Conservation (phyloP, 495 filamentous ascomycete species). For the Copromyces sp. region DNA sequence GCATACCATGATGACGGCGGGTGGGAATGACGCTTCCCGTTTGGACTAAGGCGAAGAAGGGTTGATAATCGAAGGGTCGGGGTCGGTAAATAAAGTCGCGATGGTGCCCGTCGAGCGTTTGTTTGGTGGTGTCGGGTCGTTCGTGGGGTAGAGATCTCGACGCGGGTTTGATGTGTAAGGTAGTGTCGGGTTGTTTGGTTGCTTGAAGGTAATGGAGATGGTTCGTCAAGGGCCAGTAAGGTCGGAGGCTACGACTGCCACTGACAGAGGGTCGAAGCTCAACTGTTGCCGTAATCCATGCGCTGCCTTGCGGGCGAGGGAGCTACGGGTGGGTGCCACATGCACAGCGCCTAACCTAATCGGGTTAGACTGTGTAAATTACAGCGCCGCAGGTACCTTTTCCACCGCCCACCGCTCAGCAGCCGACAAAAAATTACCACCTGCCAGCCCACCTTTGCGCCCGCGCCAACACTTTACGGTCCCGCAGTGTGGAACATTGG, state of each 20-base stretch:
- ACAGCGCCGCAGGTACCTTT: background rate
- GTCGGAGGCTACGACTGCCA: background rate
- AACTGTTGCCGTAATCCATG: slow-evolving; percentile 30
- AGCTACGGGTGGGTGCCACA: background rate
- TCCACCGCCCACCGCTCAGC: slow-evolving; percentile 1
- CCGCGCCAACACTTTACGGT: background rate
- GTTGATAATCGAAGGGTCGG: background rate
- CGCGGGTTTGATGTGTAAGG: background rate
- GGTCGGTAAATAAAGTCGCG: background rate
- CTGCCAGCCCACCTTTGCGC: slow-evolving; percentile 17
- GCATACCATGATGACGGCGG: slow-evolving; percentile 18
- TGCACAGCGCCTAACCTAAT: background rate
- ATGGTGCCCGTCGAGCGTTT: background rate
- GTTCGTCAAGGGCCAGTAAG: slow-evolving; percentile 14
- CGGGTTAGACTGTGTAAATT: background rate
- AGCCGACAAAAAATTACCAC: slow-evolving; percentile 23
- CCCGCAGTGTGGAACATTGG: background rate
- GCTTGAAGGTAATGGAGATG: slow-evolving; percentile 6
- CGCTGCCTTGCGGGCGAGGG: slow-evolving; percentile 19
- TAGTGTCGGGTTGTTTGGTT: slow-evolving; percentile 7
- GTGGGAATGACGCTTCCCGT: background rate
- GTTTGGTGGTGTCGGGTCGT: slow-evolving; percentile 10
- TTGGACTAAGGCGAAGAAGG: background rate
- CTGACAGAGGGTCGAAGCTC: slow-evolving; percentile 9
- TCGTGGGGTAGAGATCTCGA: slow-evolving; percentile 2